phyloP scores from a whole-genome alignment of 176 grass and related monocot genomes.

The Juncus effusus region DNA sequence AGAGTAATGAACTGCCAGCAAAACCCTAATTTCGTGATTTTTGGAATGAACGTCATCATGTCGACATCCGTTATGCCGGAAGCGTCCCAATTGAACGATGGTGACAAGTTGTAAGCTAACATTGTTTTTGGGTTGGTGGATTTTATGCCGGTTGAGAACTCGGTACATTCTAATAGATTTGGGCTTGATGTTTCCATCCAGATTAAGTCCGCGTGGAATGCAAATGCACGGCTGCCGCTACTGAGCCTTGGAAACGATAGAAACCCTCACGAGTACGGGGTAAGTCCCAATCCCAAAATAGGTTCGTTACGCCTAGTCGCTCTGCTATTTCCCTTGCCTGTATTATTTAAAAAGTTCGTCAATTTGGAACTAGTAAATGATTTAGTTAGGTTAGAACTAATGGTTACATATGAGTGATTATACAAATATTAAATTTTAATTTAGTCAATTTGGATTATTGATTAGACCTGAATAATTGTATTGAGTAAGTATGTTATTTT shows the following conservation, averaged over 20 bases:
- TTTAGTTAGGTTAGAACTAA: too few species aligned
- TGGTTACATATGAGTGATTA: too few species aligned
- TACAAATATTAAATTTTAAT: too few species aligned
- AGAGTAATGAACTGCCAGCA: conserved; percentile 98
- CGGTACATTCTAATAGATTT: conserved; percentile 61
- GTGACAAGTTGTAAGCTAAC: conserved; percentile 96
- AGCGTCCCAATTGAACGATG: conserved; percentile 98
- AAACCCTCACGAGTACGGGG: conserved; percentile 84
- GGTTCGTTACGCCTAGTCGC: conserved; percentile 37
- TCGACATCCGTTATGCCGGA: conserved; percentile 75
- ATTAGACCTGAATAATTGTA: too few species aligned
- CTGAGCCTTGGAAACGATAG: conserved; percentile 79
- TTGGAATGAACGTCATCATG: conserved; percentile 74
- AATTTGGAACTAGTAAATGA: too few species aligned
- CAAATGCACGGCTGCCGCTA: conserved; percentile 63
- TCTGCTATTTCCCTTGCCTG: conserved; percentile 54
- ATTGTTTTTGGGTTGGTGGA: conserved; percentile 44
- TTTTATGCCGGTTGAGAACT: conserved; percentile 62
- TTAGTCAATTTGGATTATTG: too few species aligned
- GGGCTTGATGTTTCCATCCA: conserved; percentile 99
- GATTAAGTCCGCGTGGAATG: conserved; percentile 67
- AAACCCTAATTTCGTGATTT: conserved; percentile 55
- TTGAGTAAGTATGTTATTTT: too few species aligned
- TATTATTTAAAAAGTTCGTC: background rate
- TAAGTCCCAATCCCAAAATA: conserved; percentile 96